Conservation (phyloP, 305 asterid genomes). For the Caryopteris hybrid region DNA sequence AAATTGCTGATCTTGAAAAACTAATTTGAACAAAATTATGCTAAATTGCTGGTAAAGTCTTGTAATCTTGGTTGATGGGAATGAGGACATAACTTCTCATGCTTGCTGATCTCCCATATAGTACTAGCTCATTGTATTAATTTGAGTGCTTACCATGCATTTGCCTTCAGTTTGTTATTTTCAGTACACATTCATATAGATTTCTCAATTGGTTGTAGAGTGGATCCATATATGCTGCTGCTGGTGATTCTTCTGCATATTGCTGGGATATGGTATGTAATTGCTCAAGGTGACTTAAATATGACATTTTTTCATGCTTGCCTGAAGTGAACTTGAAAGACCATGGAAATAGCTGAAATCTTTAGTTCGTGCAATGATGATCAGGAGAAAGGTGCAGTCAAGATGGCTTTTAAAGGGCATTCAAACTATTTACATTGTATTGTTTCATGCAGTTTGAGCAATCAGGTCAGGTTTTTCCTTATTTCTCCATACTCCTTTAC, state of each 20-base stretch:
- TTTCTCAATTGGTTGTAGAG: slow-evolving; percentile 39
- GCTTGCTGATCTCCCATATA: slow-evolving; percentile 4
- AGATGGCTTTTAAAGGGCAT: slow-evolving; percentile 82
- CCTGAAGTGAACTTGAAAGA: not conserved
- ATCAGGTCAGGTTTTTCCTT: slow-evolving; percentile 52
- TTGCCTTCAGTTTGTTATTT: slow-evolving; percentile 3
- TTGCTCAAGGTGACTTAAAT: slow-evolving; percentile 22
- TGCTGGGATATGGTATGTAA: slow-evolving; percentile 96
- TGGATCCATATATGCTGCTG: slow-evolving; percentile 83
- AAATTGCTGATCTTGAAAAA: slow-evolving; percentile 3
- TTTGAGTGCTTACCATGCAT: not conserved
- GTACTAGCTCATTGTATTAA: not conserved
- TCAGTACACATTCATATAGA: not conserved
- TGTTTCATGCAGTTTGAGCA: slow-evolving; percentile 55
- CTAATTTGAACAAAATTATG: not conserved
- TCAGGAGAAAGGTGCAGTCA: slow-evolving; percentile 69
- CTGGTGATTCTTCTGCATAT: slow-evolving; percentile 92
- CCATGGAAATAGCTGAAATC: slow-evolving; percentile 7
- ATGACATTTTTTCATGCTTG: not conserved
- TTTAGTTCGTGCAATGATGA: slow-evolving; percentile 12
- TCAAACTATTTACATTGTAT: slow-evolving; percentile 75
- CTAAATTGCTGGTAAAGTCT: not conserved
- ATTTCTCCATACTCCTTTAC: not conserved
- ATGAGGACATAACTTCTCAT: not conserved
- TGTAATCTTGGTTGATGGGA: slow-evolving; percentile 1